A percentile compares a stretch with the other conserved stretches of the same genome.
These are phyloP conservation scores for Acacia crassicarpa DNA, from an alignment of 306 rosid species.

Conservation along the genomic window DNA sequence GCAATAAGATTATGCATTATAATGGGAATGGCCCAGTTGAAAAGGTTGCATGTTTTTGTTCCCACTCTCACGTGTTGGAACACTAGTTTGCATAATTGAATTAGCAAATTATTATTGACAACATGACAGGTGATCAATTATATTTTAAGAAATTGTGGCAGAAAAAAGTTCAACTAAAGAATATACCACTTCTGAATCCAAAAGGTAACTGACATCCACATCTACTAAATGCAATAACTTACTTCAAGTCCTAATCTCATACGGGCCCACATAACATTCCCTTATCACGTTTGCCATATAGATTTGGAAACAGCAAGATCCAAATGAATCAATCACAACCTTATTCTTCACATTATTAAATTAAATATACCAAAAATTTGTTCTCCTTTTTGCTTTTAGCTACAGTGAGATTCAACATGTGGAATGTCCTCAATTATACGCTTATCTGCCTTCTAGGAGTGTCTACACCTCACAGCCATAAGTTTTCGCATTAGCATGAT, in stretches of 20 bases:
- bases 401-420: slow-evolving; percentile 30
- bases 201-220: slow-evolving; percentile 29
- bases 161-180: slow-evolving; percentile 32
- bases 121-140: slow-evolving; percentile 42
- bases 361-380: slow-evolving; percentile 9
- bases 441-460: slow-evolving; percentile 26
- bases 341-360: slow-evolving; percentile 5
- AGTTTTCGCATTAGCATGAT: slow-evolving; percentile 19
- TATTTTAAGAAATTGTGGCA: slow-evolving; percentile 21
- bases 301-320: slow-evolving; percentile 18
- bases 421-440: slow-evolving; percentile 39
- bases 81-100: slow-evolving; percentile 44
- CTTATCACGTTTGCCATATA: slow-evolving; percentile 31
- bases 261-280: slow-evolving; percentile 37
- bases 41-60: slow-evolving; percentile 36
- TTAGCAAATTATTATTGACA: slow-evolving; percentile 28
- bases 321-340: slow-evolving; percentile 31
- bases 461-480: slow-evolving; percentile 20
- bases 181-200: slow-evolving; percentile 30
- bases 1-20: slow-evolving; percentile 4
- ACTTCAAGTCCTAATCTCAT: slow-evolving; percentile 35
- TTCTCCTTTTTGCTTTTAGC: slow-evolving; percentile 9
- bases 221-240: slow-evolving; percentile 26
- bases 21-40: slow-evolving; percentile 20
- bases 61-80: slow-evolving; percentile 43